Base-by-base conservation (phyloP, 768 basidiomycete species). In the Russula olivacea region DNA sequence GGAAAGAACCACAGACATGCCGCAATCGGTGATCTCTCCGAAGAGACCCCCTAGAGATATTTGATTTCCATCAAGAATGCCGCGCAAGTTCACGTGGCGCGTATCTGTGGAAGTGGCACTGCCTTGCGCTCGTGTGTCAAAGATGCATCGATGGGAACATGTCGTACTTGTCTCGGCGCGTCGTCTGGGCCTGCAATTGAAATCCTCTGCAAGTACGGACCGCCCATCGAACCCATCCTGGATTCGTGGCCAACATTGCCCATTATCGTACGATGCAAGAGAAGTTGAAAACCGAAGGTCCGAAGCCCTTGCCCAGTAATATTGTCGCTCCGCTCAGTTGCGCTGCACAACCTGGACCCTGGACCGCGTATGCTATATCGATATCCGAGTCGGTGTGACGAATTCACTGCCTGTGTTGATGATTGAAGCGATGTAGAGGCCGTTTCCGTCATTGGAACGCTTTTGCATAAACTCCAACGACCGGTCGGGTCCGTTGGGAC, bases 401-500 rank as follows among this genome's bases (percentile, higher is more conserved):
- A 32, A 4, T 14, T 36, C 52, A 12, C 25, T 28, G 7, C n/a
- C 25, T 14, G 23, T 1, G 58, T 12, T 70, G 72, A 55, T 69
- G 54, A 0, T 71, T 72, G 0, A 74, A 71, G n/a, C n/a, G n/a
- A n/a, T n/a, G 68, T 68, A 32, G 69, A 66, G 40, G 74, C 45
- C 73, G 34, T 66, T 52, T 57, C 63, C 12, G 68, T 36, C 11
- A 47, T 59, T 43, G n/a, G 55, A 53, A 12, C 62, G 64, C 2
- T 45, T 67, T 30, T 45, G 48, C 2, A 61, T 11, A 63, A 75
- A 51, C 72, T 80, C 25, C 66, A 34, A 43, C 68, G 5, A 58
- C 78, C 0, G 70, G 79, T 8, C 69, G n/a, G n/a, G n/a, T n/a
- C n/a, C n/a, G n/a, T n/a, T n/a, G 71, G 19, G 61, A 61, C 1